A percentile compares a stretch with the other conserved stretches of the same genome.
Conservation (phyloP, 208 protist genomes). For the Porcisia deanei region DNA sequence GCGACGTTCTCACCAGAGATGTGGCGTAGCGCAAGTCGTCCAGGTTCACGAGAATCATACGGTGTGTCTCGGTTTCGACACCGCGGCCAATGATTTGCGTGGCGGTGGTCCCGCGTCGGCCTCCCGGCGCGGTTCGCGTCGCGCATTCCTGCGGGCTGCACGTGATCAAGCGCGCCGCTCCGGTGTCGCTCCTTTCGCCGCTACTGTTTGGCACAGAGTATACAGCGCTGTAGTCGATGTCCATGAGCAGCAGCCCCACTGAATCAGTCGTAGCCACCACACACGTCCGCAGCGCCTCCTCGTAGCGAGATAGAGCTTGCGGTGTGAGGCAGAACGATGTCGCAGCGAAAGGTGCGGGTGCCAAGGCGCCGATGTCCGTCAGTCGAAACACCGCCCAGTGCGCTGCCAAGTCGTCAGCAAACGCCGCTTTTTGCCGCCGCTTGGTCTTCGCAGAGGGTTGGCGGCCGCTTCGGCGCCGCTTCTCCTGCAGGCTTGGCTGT, state of each 20-base stretch:
- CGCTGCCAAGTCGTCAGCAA: slow-evolving; percentile 3
- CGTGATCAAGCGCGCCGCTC: slow-evolving; percentile 9
- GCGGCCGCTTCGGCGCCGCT: not conserved
- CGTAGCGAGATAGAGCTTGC: slow-evolving; percentile 14
- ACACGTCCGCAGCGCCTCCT: slow-evolving; percentile 43
- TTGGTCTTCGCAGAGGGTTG: not conserved
- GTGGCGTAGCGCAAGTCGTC: slow-evolving; percentile 47
- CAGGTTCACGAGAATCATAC: slow-evolving; percentile 42
- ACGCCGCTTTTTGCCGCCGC: slow-evolving; percentile 1
- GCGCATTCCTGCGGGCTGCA: not conserved
- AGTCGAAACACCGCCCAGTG: slow-evolving; percentile 32
- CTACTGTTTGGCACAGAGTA: not conserved
- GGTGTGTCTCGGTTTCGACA: not conserved
- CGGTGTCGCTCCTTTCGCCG: not conserved
- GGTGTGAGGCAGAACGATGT: not conserved
- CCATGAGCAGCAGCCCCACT: slow-evolving; percentile 48
- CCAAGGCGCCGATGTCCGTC: slow-evolving; percentile 2
- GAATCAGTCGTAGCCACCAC: slow-evolving; percentile 49
- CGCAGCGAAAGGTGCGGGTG: not conserved
- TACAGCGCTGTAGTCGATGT: slow-evolving; percentile 60
- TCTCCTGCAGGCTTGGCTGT: not conserved
- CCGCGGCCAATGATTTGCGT: slow-evolving; percentile 1
- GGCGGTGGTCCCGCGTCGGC: not conserved
- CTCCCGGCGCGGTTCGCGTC: not conserved
- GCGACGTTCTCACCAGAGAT: slow-evolving; percentile 37